Conservation (phyloP, 2,329 filamentous ascomycete genomes). For the Lachnellula cervina region DNA sequence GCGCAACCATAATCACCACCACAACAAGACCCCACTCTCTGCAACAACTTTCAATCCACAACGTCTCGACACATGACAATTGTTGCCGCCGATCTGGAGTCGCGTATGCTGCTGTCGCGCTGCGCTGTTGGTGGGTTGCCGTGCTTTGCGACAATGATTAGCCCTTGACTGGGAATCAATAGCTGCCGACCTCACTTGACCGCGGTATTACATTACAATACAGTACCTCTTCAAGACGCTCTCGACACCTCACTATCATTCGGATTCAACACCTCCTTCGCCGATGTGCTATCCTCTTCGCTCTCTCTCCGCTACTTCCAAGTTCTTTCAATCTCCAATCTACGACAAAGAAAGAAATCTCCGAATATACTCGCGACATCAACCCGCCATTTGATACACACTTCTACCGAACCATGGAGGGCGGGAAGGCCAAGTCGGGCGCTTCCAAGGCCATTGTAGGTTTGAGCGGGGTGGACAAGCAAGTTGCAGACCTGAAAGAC, state of each 20-base stretch:
- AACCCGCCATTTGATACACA: neutral
- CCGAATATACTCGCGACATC: slow-evolving; percentile 2
- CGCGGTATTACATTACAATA: neutral
- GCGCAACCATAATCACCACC: too few species aligned
- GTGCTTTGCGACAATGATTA: slow-evolving; percentile 25
- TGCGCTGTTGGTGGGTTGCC: slow-evolving; percentile 12
- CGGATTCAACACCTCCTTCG: neutral
- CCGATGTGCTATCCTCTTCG: slow-evolving; percentile 3
- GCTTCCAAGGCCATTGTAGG: slow-evolving; percentile 7
- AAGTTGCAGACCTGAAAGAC: slow-evolving; percentile 22
- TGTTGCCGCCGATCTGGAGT: slow-evolving; percentile 2
- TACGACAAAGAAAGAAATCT: neutral
- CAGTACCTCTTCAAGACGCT: slow-evolving; percentile 1
- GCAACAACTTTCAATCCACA: neutral
- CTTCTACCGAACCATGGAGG: slow-evolving; percentile 11
- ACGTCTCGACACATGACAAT: neutral
- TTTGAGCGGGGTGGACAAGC: slow-evolving; percentile 18
- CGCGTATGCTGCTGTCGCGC: slow-evolving; percentile 18
- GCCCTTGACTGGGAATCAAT: slow-evolving; percentile 20
- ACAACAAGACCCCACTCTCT: too few species aligned
- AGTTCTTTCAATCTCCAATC: neutral
- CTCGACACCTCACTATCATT: neutral
- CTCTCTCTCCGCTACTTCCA: neutral
- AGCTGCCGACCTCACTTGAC: slow-evolving; percentile 1
- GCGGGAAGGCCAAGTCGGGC: slow-evolving; percentile 6